Conservation (phyloP, 345 rosid species). For the Eucalyptus paniculata region DNA sequence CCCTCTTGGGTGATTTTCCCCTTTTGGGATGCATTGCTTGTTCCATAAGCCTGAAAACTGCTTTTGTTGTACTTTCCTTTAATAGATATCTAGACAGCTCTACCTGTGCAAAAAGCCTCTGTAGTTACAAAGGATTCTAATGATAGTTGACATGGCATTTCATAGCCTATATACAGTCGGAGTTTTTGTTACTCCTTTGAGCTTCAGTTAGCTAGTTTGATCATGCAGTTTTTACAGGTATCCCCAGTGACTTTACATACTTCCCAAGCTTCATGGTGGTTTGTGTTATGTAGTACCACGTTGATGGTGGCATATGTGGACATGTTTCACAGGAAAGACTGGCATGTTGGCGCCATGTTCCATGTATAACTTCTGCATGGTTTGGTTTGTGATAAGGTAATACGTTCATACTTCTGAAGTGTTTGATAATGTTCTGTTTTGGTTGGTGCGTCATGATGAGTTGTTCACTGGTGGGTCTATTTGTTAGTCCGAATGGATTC, state of each 20-base stretch:
- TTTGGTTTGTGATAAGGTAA: not conserved
- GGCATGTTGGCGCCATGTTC: not conserved
- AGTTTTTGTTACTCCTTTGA: not conserved
- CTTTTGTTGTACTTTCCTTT: not conserved
- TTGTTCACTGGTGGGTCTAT: not conserved
- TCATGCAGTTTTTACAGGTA: not conserved
- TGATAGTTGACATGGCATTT: not conserved
- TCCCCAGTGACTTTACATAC: not conserved
- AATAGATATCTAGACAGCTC: not conserved
- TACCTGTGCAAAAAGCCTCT: not conserved
- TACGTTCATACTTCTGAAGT: not conserved
- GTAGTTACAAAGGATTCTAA: not conserved
- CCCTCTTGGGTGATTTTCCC: slow-evolving; percentile 6
- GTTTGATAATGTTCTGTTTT: not conserved
- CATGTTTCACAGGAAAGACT: not conserved
- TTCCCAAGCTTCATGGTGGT: not conserved
- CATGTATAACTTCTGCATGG: not conserved
- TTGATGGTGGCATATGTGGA: not conserved
- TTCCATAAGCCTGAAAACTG: not conserved
- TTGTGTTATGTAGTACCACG: not conserved
- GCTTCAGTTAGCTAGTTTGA: not conserved
- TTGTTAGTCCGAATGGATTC: not conserved
- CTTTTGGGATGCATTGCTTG: not conserved
- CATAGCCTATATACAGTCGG: not conserved
- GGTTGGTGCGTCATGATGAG: not conserved